A percentile compares a stretch with the other conserved stretches of the same genome.
phyloP scores from a whole-genome alignment of 2,329 filamentous ascomycete species.

The Diaporthe aspalathi region DNA sequence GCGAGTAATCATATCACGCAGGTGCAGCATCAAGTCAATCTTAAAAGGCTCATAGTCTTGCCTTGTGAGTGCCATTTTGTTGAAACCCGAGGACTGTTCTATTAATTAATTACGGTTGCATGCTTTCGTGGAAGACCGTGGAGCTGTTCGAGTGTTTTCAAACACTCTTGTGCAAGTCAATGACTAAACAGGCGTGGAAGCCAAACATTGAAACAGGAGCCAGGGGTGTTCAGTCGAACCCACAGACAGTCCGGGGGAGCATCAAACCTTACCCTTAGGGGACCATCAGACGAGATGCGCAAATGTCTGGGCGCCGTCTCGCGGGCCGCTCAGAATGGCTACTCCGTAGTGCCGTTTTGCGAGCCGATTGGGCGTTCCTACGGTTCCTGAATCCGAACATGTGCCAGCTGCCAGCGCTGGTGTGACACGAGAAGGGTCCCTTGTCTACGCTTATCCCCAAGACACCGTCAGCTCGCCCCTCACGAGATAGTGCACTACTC shows the following conservation, averaged over 20 bases:
- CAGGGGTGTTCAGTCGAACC: constrained; percentile 23
- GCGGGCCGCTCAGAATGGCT: constrained; percentile 23
- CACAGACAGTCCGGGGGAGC: constrained; percentile 19
- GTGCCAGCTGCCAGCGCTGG: constrained; percentile 18
- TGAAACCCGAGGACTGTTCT: too few relatives aligned
- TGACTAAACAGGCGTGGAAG: constrained; percentile 13
- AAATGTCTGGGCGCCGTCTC: constrained; percentile 23
- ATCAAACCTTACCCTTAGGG: constrained; percentile 15
- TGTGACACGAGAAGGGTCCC: constrained; percentile 3
- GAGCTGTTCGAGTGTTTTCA: too few relatives aligned
- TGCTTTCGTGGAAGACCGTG: too few relatives aligned
- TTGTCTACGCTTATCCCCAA: neutral
- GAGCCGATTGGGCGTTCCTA: constrained; percentile 17
- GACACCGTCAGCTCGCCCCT: neutral
- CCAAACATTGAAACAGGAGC: constrained; percentile 22
- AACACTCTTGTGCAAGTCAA: constrained; percentile 15
- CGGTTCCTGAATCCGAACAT: constrained; percentile 20
- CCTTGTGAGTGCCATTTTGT: too few relatives aligned
- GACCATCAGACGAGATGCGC: constrained; percentile 17
- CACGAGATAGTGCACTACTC: neutral
- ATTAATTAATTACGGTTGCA: too few relatives aligned
- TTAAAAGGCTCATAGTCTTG: too few relatives aligned
- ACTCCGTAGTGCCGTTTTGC: neutral
- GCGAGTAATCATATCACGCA: too few relatives aligned
- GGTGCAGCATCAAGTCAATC: accelerated